Percentiles rank a stretch among this genome's conserved stretches.
These are phyloP conservation scores for Blumeriella jaapii DNA, from an alignment of 2,329 filamentous ascomycete genomes.

Conservation along the genomic window DNA sequence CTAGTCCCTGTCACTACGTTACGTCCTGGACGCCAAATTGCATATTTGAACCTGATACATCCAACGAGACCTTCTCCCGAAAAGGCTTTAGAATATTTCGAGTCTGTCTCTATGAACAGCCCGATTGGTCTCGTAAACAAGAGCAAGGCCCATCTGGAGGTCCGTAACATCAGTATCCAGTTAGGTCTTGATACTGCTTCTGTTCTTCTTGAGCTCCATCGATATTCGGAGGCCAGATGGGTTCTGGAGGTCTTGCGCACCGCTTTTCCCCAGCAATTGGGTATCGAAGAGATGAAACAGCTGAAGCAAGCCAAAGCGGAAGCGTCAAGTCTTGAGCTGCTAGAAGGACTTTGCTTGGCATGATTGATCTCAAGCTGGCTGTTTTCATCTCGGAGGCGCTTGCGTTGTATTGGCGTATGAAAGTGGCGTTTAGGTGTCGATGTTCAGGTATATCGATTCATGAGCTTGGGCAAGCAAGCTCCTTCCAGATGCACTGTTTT, in stretches of 20 bases:
- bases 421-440: no score
- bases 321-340: conserved; percentile 19
- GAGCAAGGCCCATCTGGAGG: not conserved
- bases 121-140: not conserved
- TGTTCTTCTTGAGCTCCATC: conserved; percentile 16
- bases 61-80: conserved; percentile 19
- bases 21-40: conserved; percentile 4
- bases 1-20: conserved; percentile 10
- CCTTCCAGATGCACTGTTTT: no score
- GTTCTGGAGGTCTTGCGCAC: conserved; percentile 21
- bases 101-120: not conserved
- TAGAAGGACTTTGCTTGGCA: conserved; percentile 12
- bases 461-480: no score
- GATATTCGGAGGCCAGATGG: conserved; percentile 18
- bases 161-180: conserved; percentile 6
- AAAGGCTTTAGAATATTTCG: conserved; percentile 14
- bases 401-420: no score
- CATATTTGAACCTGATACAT: conserved; percentile 18
- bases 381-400: no score
- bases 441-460: no score
- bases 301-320: conserved; percentile 16
- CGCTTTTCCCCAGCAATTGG: conserved; percentile 17
- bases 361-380: no score
- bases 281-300: conserved; percentile 11
- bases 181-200: conserved; percentile 20